These are phyloP conservation scores for Fermentozyma sake DNA, from an alignment of 1,139 yeast species.

Conservation along the genomic window DNA sequence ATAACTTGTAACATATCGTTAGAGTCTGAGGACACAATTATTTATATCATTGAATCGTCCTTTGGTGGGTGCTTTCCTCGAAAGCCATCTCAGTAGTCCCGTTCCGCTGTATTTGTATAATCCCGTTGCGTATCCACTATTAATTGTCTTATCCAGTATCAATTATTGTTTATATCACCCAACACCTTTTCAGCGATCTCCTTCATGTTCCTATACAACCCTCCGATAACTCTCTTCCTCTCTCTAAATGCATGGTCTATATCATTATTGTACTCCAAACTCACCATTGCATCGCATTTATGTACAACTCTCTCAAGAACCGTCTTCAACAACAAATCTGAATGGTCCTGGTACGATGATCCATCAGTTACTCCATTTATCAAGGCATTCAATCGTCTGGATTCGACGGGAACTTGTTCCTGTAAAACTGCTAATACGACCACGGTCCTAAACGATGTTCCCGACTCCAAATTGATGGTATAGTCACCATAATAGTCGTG, in stretches of 20 bases:
- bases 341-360: conserved; percentile 26
- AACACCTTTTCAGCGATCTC: conserved; percentile 20
- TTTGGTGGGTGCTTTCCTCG: too few species aligned
- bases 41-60: too few species aligned
- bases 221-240: conserved; percentile 17
- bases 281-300: conserved; percentile 16
- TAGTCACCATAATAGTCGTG: conserved; percentile 68
- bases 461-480: conserved; percentile 49
- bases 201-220: conserved; percentile 21
- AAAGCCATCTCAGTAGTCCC: too few species aligned
- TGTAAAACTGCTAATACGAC: conserved; percentile 68
- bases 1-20: too few species aligned
- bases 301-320: conserved; percentile 28
- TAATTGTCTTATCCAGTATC: too few species aligned
- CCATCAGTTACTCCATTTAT: conserved; percentile 39
- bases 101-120: too few species aligned
- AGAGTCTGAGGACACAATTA: too few species aligned
- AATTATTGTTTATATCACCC: too few species aligned
- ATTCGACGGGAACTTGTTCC: conserved; percentile 33
- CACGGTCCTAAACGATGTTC: conserved; percentile 67
- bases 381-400: conserved; percentile 25
- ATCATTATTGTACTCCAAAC: conserved; percentile 15
- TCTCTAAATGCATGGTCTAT: conserved; percentile 9
- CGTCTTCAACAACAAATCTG: conserved; percentile 23
- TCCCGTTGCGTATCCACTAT: too few species aligned